A percentile compares a stretch with the other conserved stretches of the same genome.
These are phyloP conservation scores for Clitocybe nebularis DNA, from an alignment of 1,284 basidiomycete species.

Conservation along the genomic window DNA sequence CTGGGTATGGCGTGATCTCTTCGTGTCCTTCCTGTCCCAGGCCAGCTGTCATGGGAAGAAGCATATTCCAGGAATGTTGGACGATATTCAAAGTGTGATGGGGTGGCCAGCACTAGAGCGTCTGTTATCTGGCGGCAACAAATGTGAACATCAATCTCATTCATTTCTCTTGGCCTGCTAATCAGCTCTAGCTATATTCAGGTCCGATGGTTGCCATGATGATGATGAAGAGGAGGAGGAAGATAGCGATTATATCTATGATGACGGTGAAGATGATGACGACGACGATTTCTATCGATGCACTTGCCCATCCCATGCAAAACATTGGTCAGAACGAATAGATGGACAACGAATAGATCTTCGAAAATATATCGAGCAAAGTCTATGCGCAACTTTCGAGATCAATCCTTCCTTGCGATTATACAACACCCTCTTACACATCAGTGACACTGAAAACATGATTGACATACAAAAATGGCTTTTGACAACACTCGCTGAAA, in stretches of 20 bases:
- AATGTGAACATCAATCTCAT: slow-evolving; percentile 25
- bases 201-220: too few relatives aligned
- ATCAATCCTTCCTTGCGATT: slow-evolving; percentile 43
- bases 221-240: background rate
- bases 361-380: slow-evolving; percentile 38
- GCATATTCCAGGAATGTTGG: slow-evolving; percentile 46
- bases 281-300: slow-evolving; percentile 25
- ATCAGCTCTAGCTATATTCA: too few relatives aligned
- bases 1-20: slow-evolving; percentile 68
- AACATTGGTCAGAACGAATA: slow-evolving; percentile 47
- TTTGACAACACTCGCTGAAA: slow-evolving; percentile 30
- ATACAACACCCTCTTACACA: slow-evolving; percentile 37
- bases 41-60: slow-evolving; percentile 32
- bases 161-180: too few relatives aligned
- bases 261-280: slow-evolving; percentile 14
- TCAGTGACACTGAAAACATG: slow-evolving; percentile 31
- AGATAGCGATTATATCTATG: slow-evolving; percentile 16
- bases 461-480: slow-evolving; percentile 29
- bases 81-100: slow-evolving; percentile 47
- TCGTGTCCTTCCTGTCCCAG: slow-evolving; percentile 47
- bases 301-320: slow-evolving; percentile 33
- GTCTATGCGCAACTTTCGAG: slow-evolving; percentile 44
- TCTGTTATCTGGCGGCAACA: slow-evolving; percentile 48
- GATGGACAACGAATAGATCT: slow-evolving; percentile 37
- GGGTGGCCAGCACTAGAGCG: slow-evolving; percentile 48